Percentiles rank a stretch among this genome's conserved stretches.
Conservation (phyloP, 2,329 filamentous ascomycete species). For the Botryotinia convoluta region DNA sequence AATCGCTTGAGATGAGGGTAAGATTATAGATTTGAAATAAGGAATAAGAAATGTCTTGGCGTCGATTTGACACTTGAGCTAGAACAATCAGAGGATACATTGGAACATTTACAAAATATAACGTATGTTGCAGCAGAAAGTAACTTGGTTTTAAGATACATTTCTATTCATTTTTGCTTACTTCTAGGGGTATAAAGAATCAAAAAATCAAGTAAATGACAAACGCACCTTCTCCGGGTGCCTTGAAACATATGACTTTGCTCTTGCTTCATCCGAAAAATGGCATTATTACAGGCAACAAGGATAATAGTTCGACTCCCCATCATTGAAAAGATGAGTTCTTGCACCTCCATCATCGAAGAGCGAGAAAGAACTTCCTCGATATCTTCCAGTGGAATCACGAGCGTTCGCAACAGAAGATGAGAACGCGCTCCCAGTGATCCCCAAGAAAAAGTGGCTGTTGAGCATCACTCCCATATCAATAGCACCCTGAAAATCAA, state of each 20-base stretch:
- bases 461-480: slow-evolving; percentile 39
- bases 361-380: slow-evolving; percentile 38
- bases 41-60: background rate
- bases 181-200: background rate
- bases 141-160: too few species aligned
- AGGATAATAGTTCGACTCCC: slow-evolving; percentile 36
- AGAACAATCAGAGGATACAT: background rate
- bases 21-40: background rate
- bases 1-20: background rate
- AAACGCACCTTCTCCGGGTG: background rate
- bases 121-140: background rate
- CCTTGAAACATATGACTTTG: background rate
- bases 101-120: background rate
- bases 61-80: background rate
- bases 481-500: slow-evolving; percentile 41
- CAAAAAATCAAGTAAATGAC: background rate
- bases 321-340: slow-evolving; percentile 40
- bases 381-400: slow-evolving; percentile 39
- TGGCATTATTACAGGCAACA: slow-evolving; percentile 36
- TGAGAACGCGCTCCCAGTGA: slow-evolving; percentile 40
- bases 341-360: slow-evolving; percentile 37
- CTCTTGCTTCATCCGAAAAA: background rate
- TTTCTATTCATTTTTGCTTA: background rate
- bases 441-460: slow-evolving; percentile 39
- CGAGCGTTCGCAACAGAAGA: slow-evolving; percentile 38